Base-by-base conservation (phyloP, 2,329 filamentous ascomycete species). In the Neoscytalidium dimidiatum region DNA sequence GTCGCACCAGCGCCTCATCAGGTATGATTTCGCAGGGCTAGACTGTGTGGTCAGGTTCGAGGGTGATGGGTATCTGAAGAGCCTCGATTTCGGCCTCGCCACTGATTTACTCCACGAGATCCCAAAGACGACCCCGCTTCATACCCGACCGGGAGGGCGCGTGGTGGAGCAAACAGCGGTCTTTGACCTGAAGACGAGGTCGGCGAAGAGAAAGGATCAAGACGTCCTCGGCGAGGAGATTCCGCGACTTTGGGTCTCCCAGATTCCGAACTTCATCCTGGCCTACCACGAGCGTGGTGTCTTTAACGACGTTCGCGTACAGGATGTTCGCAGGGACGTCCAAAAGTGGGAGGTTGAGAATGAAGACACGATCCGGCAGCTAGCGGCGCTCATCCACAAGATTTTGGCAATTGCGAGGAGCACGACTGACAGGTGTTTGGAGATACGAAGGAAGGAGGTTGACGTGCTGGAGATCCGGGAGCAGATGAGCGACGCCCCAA, bases 1-100 rank as follows among this genome's bases (percentile, higher is more conserved):
- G 1, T 86, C 86, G 0, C 87, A 92, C 66, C 88, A 92, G 70
- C 81, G 88, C 1, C 70, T 91, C 7, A 69, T 91, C 0, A 74
- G 76, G 3, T 91, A 91, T 67, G 66, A 76, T 0, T 86, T 92
- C 68, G 86, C 79, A 0, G 83, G 79, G 0, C 70, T 88, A 11
- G 74, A 75, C 0, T 80, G 82, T 53, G 66, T 88, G 2, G 74
- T 90, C 0, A 82, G 87, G 0, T 88, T 83, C 56, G 85, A 87
- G 64, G 80, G 77, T 0, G 87, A 90, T 71, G 88, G 86, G 0
- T 90, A 87, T 66, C 68, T 83, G 29, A 38, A 46, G 31, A 48
- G 69, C 5, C n/a, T 66, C 2, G 44, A 60, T 9, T 9, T 44
- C 0, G 69, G 64, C 29, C 6, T 11, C 21, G 23, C 7, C 13